Conservation (phyloP, 108 stramenopile genomes). For the Fragilaria radians region DNA sequence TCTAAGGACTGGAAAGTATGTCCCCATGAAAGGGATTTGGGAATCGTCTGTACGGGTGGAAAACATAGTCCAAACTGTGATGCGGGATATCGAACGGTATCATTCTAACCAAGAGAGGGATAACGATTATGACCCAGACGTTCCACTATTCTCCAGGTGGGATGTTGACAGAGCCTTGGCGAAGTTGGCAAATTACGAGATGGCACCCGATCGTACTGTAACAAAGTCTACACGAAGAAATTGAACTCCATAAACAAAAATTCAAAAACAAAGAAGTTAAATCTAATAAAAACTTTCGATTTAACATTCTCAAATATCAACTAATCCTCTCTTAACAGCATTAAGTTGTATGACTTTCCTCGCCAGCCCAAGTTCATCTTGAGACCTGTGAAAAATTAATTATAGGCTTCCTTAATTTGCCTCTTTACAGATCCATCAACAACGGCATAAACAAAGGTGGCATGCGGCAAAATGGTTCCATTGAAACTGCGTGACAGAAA, state of each 20-base stretch:
- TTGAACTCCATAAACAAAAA: too few species aligned
- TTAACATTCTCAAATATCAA: too few species aligned
- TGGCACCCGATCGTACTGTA: slow-evolving; percentile 43
- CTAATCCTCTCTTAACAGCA: too few species aligned
- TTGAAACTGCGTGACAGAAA: slow-evolving; percentile 43
- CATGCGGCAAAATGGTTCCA: slow-evolving; percentile 44
- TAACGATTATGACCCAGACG: slow-evolving; percentile 8
- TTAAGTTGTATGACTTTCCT: too few species aligned
- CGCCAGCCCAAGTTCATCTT: too few species aligned
- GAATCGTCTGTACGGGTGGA: slow-evolving; percentile 51
- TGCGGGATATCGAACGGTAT: slow-evolving; percentile 17
- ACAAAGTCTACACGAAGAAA: too few species aligned
- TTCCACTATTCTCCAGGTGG: slow-evolving; percentile 16
- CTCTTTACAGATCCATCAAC: slow-evolving; percentile 28
- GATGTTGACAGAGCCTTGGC: slow-evolving; percentile 32
- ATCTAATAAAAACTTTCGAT: too few species aligned
- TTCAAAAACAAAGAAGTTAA: too few species aligned
- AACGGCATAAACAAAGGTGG: slow-evolving; percentile 57
- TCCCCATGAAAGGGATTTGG: slow-evolving; percentile 49
- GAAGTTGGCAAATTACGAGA: slow-evolving; percentile 32
- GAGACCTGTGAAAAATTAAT: too few species aligned
- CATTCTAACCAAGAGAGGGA: slow-evolving; percentile 18
- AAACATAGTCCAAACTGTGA: not conserved
- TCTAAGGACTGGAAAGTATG: slow-evolving; percentile 50
- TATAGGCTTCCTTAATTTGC: too few species aligned